Conservation (phyloP, 2,329 filamentous ascomycete genomes). For the Fragosphaeria purpurea region DNA sequence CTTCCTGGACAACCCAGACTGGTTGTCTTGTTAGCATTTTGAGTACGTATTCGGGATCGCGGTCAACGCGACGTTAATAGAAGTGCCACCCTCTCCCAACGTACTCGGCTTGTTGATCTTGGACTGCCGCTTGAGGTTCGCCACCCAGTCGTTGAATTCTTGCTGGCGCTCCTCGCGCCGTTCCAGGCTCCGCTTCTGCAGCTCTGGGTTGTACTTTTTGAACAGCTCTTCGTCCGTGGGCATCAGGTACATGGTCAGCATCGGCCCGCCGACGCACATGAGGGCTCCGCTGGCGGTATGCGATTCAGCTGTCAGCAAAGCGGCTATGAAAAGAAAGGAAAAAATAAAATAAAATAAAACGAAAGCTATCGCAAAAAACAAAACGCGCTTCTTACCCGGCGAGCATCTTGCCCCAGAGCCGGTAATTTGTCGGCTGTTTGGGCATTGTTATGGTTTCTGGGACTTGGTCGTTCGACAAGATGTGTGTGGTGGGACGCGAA, state of each 20-base stretch:
- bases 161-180: slow-evolving; percentile 63
- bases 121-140: slow-evolving; percentile 73
- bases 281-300: slow-evolving; percentile 48
- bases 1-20: slow-evolving; percentile 44
- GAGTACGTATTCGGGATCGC: neutral
- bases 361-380: too few relatives aligned
- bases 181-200: slow-evolving; percentile 82
- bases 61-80: neutral
- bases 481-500: too few relatives aligned
- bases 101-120: slow-evolving; percentile 86
- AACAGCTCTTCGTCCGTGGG: slow-evolving; percentile 90
- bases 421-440: slow-evolving; percentile 41
- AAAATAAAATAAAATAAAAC: slow-evolving; percentile 10
- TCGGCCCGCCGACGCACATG: slow-evolving; percentile 75
- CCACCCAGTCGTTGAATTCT: slow-evolving; percentile 85
- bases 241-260: slow-evolving; percentile 66
- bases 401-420: slow-evolving; percentile 59
- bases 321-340: neutral
- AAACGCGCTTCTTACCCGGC: slow-evolving; percentile 42
- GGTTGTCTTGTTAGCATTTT: neutral
- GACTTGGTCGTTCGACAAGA: too few relatives aligned
- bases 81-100: slow-evolving; percentile 21
- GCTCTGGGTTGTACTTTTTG: slow-evolving; percentile 83
- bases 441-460: neutral
- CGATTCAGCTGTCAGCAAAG: slow-evolving; percentile 7